Percentiles rank a stretch among this genome's conserved stretches.
Conservation (phyloP, 2,329 filamentous ascomycete genomes). For the Talaromyces sp. region DNA sequence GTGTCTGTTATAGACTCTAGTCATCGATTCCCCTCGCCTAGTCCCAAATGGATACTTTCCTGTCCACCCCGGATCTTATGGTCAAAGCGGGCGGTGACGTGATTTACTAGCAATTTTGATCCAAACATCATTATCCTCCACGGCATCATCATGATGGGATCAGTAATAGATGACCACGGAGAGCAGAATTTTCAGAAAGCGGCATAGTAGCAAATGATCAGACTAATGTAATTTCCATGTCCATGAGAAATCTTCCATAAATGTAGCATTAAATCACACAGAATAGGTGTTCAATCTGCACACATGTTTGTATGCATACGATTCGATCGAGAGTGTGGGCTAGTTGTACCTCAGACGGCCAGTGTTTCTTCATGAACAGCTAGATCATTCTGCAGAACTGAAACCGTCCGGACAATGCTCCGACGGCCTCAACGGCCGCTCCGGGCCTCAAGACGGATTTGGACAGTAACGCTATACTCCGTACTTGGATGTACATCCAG, state of each 20-base stretch:
- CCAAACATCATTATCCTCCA: background rate
- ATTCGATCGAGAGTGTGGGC: too few species aligned
- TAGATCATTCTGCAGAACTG: background rate
- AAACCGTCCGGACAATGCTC: slow-evolving; percentile 5
- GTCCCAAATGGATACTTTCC: too few species aligned
- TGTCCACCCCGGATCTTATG: background rate
- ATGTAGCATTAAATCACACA: too few species aligned
- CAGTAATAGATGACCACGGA: background rate
- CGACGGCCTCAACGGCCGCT: slow-evolving; percentile 7
- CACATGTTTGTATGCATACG: too few species aligned
- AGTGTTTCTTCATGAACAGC: background rate
- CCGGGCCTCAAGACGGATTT: background rate
- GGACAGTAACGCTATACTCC: background rate
- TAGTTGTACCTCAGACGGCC: too few species aligned
- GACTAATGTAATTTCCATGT: background rate
- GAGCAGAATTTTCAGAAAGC: background rate
- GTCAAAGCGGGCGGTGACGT: slow-evolving; percentile 7
- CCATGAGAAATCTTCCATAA: too few species aligned
- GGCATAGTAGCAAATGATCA: too few species aligned
- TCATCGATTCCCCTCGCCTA: background rate
- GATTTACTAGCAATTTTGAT: background rate
- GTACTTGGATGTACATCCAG: too few species aligned
- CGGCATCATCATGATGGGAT: slow-evolving; percentile 14
- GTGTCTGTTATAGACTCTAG: too few species aligned
- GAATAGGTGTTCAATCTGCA: too few species aligned